Conservation (phyloP, 2,329 filamentous ascomycete genomes). For the Epichloe scottii region DNA sequence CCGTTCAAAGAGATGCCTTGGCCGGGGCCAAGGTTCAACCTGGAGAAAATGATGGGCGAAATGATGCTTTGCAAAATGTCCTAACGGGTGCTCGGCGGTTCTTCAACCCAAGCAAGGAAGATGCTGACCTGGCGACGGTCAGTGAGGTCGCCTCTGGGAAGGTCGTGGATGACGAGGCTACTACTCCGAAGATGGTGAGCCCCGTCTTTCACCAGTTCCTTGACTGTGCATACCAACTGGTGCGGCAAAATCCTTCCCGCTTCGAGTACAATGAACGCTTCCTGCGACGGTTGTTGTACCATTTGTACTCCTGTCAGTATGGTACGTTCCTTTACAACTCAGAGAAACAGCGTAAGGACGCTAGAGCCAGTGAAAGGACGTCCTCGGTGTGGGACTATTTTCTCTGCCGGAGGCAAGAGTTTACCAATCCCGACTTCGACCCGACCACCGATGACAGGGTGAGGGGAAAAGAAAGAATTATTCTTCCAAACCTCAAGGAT, state of each 20-base stretch:
- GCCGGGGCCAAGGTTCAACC: conserved; percentile 51
- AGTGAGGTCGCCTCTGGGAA: conserved; percentile 27
- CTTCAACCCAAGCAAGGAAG: conserved; percentile 55
- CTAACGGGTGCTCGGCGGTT: conserved; percentile 84
- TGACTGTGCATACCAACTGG: conserved; percentile 82
- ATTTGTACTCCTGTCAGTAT: conserved; percentile 91
- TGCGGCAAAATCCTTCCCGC: conserved; percentile 71
- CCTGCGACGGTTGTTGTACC: conserved; percentile 76
- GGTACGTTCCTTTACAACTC: conserved; percentile 94
- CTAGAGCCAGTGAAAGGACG: conserved; percentile 56
- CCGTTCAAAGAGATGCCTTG: conserved; percentile 67
- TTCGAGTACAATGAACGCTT: conserved; percentile 98
- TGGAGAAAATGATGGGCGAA: conserved; percentile 46
- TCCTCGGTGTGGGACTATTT: conserved; percentile 96
- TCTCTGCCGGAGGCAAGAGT: conserved; percentile 65
- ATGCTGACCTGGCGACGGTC: conserved; percentile 46
- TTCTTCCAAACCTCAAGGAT: conserved; percentile 66
- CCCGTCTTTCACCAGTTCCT: conserved; percentile 97
- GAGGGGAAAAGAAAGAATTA: conserved; percentile 67
- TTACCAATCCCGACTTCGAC: conserved; percentile 72
- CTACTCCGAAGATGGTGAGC: conserved; percentile 78
- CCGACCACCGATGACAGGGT: conserved; percentile 62
- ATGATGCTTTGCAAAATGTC: conserved; percentile 75
- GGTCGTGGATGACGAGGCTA: conserved; percentile 48
- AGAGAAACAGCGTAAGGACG: conserved; percentile 73